Percentiles rank a stretch among this genome's conserved stretches.
phyloP scores from a whole-genome alignment of 2,329 filamentous ascomycete species.

The Fusarium mangiferae region DNA sequence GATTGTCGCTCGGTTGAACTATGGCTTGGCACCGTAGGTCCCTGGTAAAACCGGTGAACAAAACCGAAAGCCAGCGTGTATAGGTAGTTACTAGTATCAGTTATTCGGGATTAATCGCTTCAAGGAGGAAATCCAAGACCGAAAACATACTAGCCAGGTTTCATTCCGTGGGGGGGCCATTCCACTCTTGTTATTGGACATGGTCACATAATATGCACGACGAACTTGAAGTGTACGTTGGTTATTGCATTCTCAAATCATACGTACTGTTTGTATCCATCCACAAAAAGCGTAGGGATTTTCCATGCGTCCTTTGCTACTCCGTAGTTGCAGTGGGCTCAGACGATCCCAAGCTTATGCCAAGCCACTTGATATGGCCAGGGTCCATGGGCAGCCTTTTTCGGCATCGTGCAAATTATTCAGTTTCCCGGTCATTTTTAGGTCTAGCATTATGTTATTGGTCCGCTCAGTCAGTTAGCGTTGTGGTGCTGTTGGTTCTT shows the following conservation, averaged over 20 bases:
- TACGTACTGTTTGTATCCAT: not conserved
- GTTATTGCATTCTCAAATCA: not conserved
- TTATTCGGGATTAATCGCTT: constrained; percentile 26
- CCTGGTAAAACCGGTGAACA: constrained; percentile 2
- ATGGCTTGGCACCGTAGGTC: not conserved
- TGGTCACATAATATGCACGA: not conserved
- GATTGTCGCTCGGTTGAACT: constrained; percentile 5
- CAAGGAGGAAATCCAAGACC: not conserved
- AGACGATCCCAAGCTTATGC: constrained; percentile 18
- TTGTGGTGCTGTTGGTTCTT: not conserved
- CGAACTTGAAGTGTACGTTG: not conserved
- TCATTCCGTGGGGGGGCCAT: not conserved
- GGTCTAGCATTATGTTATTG: not conserved
- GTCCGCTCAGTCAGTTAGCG: not conserved
- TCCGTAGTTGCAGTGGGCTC: constrained; percentile 18
- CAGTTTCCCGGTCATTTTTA: not conserved
- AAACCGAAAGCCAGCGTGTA: not conserved
- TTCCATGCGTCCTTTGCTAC: not conserved
- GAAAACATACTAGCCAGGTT: not conserved
- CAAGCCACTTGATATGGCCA: constrained; percentile 17
- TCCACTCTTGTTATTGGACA: not conserved
- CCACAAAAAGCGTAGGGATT: not conserved
- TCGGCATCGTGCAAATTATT: not conserved
- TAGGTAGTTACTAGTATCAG: not conserved
- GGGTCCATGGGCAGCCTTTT: constrained; percentile 1